Evolutionary conservation across 371 early-diverging fungal genomes (phyloP), one percentile per base, ranked within the genome.

Genomic region (Mucor sp.): DNA sequence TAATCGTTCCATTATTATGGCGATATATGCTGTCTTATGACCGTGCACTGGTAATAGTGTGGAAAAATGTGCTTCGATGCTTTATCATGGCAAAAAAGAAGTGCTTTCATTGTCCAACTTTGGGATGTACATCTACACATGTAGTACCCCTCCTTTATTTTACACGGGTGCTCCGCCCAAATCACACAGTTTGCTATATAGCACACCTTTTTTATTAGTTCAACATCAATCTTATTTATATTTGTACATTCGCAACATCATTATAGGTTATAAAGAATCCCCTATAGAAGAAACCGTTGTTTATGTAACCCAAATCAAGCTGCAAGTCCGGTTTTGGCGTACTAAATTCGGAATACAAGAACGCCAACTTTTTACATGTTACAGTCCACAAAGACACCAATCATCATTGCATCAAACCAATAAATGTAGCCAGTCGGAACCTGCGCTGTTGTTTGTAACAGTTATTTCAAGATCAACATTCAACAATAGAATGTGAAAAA

Each of bases 51-150:
- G 35, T 39, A 33, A 57, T 57, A 53, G 56, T 27, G 27, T 30
- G 15, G 21, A 47, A 47, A 63, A 62, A 62, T 53, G 63, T 63
- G 63, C 63, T 11, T 57, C 64, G 41, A 56, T 55, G 55, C 53
- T 27, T 53, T 50, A 14, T 23, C 27, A 53, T 47, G 21, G n/a
- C n/a, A 47, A 47, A 32, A 28, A 58, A 58, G 27, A 60, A 37
- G 41, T 25, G 60, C 41, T 60, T 60, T 39, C 41, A 60, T 60
- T 39, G 41, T 60, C 60, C 37, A 60, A 60, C 53, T 53, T 53
- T 27, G 27, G 27, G 27, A 25, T 53, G 27, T 27, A 53, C 23
- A 21, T 41, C 41, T 53, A 53, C 14, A 53, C 9, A 53, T 53
- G 53, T 12, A 21, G 53, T 53, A 41, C 43, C 25, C 60, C 43